Evolutionary conservation across 2,329 filamentous ascomycete species (phyloP), one percentile per base, ranked within the genome.

Genomic region (Fusarium albosuccineum): DNA sequence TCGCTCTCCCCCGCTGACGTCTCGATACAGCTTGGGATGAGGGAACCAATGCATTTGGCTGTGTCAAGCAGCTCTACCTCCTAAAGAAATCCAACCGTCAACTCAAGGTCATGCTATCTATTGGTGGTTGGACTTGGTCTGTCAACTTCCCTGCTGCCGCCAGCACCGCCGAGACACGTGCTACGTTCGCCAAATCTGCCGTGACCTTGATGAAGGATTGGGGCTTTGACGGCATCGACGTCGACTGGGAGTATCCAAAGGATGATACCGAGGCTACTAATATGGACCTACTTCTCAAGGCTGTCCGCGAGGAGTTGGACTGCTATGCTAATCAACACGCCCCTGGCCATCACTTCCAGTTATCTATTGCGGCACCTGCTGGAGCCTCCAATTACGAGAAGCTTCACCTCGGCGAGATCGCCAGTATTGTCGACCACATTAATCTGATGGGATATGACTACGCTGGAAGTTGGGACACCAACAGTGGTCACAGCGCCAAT

Each of bases 391-490:
- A 69, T 26, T 68, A 69, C 39, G 11, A 50, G 14, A 68, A 57
- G 9, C 50, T 68, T 22, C 66, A 66, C 26, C 66, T 68, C 10
- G 14, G 22, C 13, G 39, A 50, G 11, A 42, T 63, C 37, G 41
- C 57, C 34, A 34, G 27, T 10, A 42, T 44, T 26, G 62, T 68
- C 10, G 66, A 68, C 33, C 46, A 60, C 29, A 61, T 68, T 10
- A 67, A 69, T 37, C 42, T 69, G 16, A 69, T 68, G 66, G 54
- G 49, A 16, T 68, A 68, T 27, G 66, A 68, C n/a, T 68, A 68
- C 34, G 40, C 58, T 22, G 66, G 66, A 16, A 44, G 29, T 30
- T 57, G 54, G 37, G 40, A 54, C 33, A 82, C 82, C 79, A 52
- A 29, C 27, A 69, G 66, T 14, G 66, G 62, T 9, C 66, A 68